Conservation (phyloP, 1,284 basidiomycete species). For the Mycena citricolor region DNA sequence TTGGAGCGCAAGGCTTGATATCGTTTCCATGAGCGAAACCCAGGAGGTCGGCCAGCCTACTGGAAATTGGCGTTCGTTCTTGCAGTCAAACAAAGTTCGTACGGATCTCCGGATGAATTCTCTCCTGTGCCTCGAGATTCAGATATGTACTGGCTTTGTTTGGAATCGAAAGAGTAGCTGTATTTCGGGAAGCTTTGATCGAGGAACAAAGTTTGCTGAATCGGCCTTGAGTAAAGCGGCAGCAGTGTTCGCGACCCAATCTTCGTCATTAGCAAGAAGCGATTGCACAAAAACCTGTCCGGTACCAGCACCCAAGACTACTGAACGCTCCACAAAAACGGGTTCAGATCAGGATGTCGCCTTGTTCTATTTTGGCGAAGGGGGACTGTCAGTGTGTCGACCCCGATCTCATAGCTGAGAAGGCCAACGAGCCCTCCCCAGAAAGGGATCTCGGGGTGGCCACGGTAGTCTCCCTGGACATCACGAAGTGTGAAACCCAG, state of each 20-base stretch:
- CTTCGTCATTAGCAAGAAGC: slow-evolving; percentile 54
- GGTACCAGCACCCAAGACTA: slow-evolving; percentile 60
- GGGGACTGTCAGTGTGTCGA: slow-evolving; percentile 48
- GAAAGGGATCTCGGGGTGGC: slow-evolving; percentile 59
- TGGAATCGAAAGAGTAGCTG: slow-evolving; percentile 14
- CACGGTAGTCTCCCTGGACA: slow-evolving; percentile 43
- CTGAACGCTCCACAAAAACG: slow-evolving; percentile 75
- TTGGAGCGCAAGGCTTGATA: slow-evolving; percentile 70
- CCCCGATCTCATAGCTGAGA: slow-evolving; percentile 76
- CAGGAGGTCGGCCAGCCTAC: slow-evolving; percentile 17
- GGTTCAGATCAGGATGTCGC: slow-evolving; percentile 66
- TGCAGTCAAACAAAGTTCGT: slow-evolving; percentile 93
- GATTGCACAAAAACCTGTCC: slow-evolving; percentile 62
- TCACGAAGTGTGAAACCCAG: slow-evolving; percentile 73
- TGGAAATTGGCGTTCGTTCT: slow-evolving; percentile 56
- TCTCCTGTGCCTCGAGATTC: slow-evolving; percentile 75
- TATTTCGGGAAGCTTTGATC: too few species aligned
- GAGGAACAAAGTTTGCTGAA: too few species aligned
- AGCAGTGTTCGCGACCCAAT: slow-evolving; percentile 56
- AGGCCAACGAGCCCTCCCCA: slow-evolving; percentile 78
- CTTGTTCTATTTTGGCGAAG: slow-evolving; percentile 26
- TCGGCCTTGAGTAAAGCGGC: slow-evolving; percentile 25
- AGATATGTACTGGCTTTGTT: slow-evolving; percentile 61
- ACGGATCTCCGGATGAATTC: slow-evolving; percentile 89
- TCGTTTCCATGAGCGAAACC: slow-evolving; percentile 59